Evolutionary conservation across 2,329 filamentous ascomycete species (phyloP).

Genomic region (Cladorrhinum sp.): DNA sequence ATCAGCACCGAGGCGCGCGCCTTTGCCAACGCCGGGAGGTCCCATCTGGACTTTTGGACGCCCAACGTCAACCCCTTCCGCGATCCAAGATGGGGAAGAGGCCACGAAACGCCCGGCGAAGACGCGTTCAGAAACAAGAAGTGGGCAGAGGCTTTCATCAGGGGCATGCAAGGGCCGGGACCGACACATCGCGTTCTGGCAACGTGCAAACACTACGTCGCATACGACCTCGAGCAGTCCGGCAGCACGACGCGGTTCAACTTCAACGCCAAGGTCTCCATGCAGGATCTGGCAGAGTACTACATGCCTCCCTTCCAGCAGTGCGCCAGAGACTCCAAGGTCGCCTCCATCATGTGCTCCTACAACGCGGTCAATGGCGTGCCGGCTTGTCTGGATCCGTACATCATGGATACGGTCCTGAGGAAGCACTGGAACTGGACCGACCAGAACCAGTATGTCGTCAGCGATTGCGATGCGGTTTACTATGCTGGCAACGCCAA

Average conservation of each 20-base stretch:
- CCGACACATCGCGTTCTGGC: constrained; percentile 39
- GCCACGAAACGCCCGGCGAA: constrained; percentile 53
- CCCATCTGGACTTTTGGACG: constrained; percentile 60
- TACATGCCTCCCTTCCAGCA: constrained; percentile 63
- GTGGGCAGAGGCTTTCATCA: constrained; percentile 25
- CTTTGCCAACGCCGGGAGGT: constrained; percentile 58
- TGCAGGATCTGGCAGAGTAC: constrained; percentile 64
- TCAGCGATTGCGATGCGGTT: constrained; percentile 61
- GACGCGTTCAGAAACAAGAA: constrained; percentile 25
- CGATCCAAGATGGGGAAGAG: constrained; percentile 62
- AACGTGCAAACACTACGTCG: constrained; percentile 58
- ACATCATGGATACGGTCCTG: constrained; percentile 57
- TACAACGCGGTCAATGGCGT: constrained; percentile 63
- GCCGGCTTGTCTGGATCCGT: constrained; percentile 58
- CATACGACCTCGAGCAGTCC: constrained; percentile 50
- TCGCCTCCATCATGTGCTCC: constrained; percentile 57
- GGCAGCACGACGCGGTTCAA: constrained; percentile 27
- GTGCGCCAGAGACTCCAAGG: constrained; percentile 55
- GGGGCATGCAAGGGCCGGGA: constrained; percentile 25
- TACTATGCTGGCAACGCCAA: constrained; percentile 28
- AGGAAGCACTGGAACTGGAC: constrained; percentile 64
- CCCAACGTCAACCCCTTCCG: constrained; percentile 66
- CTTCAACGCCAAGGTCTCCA: constrained; percentile 31
- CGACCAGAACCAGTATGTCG: constrained; percentile 58
- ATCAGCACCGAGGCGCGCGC: constrained; percentile 62